Conservation (phyloP, 371 early-diverging fungal species). For the Apophysomyces sp. region DNA sequence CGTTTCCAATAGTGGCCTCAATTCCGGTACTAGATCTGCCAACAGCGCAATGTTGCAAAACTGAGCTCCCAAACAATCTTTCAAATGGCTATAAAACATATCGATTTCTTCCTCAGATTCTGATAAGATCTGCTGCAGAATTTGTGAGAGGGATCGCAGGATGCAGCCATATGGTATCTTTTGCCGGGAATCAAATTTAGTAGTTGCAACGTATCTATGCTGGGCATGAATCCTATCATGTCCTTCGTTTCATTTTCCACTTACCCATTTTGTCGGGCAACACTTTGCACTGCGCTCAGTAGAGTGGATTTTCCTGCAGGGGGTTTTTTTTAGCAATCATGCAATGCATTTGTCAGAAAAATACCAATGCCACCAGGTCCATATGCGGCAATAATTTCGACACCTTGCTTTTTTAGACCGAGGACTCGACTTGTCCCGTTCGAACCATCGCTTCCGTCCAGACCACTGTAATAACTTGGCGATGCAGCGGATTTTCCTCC, state of each 20-base stretch:
- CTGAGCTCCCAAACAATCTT: conserved; percentile 30
- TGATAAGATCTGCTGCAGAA: conserved; percentile 43
- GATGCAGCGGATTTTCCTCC: conserved; percentile 28
- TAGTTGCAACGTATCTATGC: conserved; percentile 35
- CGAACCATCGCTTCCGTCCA: conserved; percentile 33
- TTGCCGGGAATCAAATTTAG: conserved; percentile 43
- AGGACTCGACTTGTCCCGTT: conserved; percentile 11
- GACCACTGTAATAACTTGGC: conserved; percentile 32
- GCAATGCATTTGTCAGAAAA: not conserved
- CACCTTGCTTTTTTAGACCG: conserved; percentile 13
- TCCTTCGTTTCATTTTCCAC: not conserved
- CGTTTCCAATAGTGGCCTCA: conserved; percentile 30
- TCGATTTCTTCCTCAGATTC: conserved; percentile 42
- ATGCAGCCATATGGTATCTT: conserved; percentile 41
- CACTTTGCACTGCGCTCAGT: conserved; percentile 33
- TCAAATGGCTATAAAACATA: conserved; percentile 31
- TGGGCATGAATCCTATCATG: not conserved
- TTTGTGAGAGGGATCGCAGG: conserved; percentile 36
- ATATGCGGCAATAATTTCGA: conserved; percentile 30
- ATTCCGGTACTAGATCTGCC: conserved; percentile 41
- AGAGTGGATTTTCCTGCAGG: conserved; percentile 38
- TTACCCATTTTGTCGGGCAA: conserved; percentile 44
- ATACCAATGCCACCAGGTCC: conserved; percentile 39
- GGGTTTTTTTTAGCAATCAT: not conserved
- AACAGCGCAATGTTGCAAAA: conserved; percentile 34